Base-by-base conservation (phyloP, 129 eudicot species). In the Lonicera japonica region DNA sequence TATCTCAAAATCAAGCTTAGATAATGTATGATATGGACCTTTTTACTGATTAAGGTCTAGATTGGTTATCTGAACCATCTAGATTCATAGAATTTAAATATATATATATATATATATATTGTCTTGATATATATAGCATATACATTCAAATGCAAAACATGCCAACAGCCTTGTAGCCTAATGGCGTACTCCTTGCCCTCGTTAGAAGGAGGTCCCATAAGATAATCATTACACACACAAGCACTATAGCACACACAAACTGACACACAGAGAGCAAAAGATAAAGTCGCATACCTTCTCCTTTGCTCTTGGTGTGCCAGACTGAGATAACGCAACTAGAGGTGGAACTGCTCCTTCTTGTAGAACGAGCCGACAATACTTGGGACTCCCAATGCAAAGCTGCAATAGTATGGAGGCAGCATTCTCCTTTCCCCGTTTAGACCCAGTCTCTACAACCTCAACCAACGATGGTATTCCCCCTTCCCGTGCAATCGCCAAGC, bases 261-360 rank as follows among this genome's bases (percentile, higher is more conserved):
- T n/a, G n/a, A n/a, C n/a, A n/a, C n/a, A n/a, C n/a, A n/a, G n/a
- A n/a, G 50, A 18, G 18, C 21, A 40, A 56, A 62, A 47, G 41
- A 19, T 6, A 17, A 41, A 20, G 51, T 8, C 16, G n/a, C 73
- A 53, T 71, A 87, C 97, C 92, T 91, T 91, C 74, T 91, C 97
- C 75, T 82, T 91, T 51, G 95, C 95, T 66, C 97, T 74, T 11
- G 84, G 79, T 11, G 97, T 87, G 50, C 98, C 98, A 0, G 95
- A 82, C 64, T 87, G 98, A 22, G 98, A 91, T 66, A 91, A 66
- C 23, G 94, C 87, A 23, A 91, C 96, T 19, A 91, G 84, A 57
- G 98, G 96, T 16, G 98, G 98, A 50, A 91, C 95, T 4, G 96
- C 98, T 9, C 98, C 98, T 84, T 91, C 98, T 75, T 91, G 98